Evolutionary conservation across 208 protist genomes (phyloP).

Genomic region (Tritrichomonas foetus): DNA sequence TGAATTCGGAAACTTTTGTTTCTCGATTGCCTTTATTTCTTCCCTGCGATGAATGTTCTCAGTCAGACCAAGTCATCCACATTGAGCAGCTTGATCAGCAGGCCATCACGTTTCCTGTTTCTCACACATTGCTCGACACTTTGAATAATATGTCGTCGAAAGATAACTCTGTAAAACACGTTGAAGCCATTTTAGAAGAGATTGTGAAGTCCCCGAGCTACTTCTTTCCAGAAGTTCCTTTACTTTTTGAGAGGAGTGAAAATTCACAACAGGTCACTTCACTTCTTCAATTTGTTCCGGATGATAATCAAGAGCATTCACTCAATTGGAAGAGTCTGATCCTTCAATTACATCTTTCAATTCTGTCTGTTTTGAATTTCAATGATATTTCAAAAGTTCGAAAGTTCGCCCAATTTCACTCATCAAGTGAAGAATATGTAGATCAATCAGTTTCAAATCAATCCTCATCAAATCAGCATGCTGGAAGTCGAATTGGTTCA

Average conservation of each 20-base stretch:
- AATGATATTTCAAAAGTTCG: not conserved
- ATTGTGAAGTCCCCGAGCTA: not conserved
- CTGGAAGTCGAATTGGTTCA: not conserved
- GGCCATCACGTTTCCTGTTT: not conserved
- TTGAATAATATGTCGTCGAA: not conserved
- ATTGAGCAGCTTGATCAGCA: not conserved
- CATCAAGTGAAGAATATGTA: not conserved
- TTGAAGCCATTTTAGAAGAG: not conserved
- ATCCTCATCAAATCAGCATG: not conserved
- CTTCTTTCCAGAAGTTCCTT: not conserved
- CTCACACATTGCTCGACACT: not conserved
- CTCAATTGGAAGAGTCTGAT: conserved; percentile 13
- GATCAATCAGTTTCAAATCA: not conserved
- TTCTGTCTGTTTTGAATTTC: not conserved
- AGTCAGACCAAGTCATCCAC: too few species aligned
- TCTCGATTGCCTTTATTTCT: too few species aligned
- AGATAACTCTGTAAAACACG: not conserved
- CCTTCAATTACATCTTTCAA: not conserved
- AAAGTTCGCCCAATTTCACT: not conserved
- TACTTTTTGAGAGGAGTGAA: not conserved
- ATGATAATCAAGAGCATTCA: not conserved
- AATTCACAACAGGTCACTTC: not conserved
- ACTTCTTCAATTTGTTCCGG: not conserved
- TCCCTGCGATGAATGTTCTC: too few species aligned
- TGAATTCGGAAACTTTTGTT: too few species aligned